Percentiles rank a stretch among this genome's conserved stretches.
phyloP scores from a whole-genome alignment of 108 stramenopile genomes.

The Parietichytrium sp. region DNA sequence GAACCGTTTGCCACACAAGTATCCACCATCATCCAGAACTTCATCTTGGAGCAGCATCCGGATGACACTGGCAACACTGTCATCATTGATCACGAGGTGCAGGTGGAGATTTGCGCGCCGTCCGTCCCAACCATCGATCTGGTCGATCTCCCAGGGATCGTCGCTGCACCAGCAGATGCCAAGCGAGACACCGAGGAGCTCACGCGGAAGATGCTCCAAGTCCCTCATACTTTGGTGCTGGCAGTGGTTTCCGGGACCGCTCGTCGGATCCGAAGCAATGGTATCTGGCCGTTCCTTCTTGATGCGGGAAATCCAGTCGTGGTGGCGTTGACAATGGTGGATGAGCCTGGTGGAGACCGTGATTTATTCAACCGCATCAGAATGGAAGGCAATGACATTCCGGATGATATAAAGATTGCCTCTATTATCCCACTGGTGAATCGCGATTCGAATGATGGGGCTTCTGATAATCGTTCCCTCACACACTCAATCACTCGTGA shows the following conservation, averaged over 20 bases:
- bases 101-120: neutral
- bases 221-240: neutral
- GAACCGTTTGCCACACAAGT: neutral
- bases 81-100: neutral
- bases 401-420: neutral
- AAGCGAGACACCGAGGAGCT: neutral
- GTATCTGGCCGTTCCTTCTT: neutral
- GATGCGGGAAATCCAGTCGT: neutral
- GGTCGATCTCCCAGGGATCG: constrained; percentile 29
- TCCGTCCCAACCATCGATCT: constrained; percentile 17
- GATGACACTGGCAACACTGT: neutral
- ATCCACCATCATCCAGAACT: neutral
- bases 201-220: neutral
- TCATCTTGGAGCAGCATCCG: neutral
- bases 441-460: constrained; percentile 7
- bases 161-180: neutral
- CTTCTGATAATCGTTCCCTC: too few relatives aligned
- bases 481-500: neutral
- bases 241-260: neutral
- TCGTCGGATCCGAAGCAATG: neutral
- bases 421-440: neutral
- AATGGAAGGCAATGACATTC: neutral
- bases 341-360: neutral
- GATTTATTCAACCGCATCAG: too few relatives aligned
- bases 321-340: neutral